A percentile compares a stretch with the other conserved stretches of the same genome.
Evolutionary conservation across 179 eudicot genomes (phyloP).

Genomic region (Patellifolia procumbens): DNA sequence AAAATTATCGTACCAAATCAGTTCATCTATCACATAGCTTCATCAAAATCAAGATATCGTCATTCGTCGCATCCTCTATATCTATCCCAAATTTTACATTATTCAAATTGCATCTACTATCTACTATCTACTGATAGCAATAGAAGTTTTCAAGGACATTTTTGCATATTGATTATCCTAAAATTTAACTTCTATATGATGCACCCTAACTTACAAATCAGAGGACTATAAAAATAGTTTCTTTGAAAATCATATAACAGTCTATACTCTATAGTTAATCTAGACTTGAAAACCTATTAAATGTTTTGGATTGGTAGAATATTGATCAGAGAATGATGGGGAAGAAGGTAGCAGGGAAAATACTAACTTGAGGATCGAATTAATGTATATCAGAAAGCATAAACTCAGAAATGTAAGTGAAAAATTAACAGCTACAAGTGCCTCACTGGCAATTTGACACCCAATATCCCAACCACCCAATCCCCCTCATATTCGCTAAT

Average conservation of each 20-base stretch:
- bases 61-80: background rate
- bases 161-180: background rate
- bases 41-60: background rate
- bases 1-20: conserved; percentile 11
- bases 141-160: background rate
- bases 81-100: background rate
- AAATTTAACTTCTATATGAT: background rate
- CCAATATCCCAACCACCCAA: background rate
- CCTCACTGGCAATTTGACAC: background rate
- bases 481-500: no score
- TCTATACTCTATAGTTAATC: no score
- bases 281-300: no score
- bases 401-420: background rate
- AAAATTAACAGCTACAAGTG: background rate
- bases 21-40: background rate
- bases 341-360: background rate
- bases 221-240: background rate
- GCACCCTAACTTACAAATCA: background rate
- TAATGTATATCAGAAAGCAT: background rate
- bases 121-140: background rate
- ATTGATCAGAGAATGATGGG: no score
- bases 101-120: background rate
- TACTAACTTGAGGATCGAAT: background rate
- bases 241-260: no score
- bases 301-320: no score